Evolutionary conservation across 176 grass and related monocot species (phyloP).

Genomic region (Oryza meridionalis): DNA sequence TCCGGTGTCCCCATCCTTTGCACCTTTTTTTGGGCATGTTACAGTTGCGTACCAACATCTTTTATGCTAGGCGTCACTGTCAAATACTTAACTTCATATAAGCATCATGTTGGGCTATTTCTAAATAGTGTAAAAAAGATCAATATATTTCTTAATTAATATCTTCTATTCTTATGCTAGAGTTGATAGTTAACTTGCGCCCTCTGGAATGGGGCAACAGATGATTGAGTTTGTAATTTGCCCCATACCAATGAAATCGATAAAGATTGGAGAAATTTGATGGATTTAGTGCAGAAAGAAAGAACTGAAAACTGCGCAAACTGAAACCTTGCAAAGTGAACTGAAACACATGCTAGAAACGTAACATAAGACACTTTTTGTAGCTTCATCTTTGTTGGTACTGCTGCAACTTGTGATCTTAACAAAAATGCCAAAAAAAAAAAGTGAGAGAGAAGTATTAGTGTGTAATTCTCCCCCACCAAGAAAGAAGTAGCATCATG

Average conservation of each 20-base stretch:
- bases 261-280: slow-evolving; percentile 56
- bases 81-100: slow-evolving; percentile 22
- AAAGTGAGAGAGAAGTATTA: not conserved
- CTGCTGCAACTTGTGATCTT: slow-evolving; percentile 10
- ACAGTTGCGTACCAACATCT: not conserved
- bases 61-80: slow-evolving; percentile 2
- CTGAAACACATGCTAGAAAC: slow-evolving; percentile 34
- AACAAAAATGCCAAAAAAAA: not conserved
- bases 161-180: not conserved
- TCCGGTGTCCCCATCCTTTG: not conserved
- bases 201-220: slow-evolving; percentile 7
- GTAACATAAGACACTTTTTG: slow-evolving; percentile 12
- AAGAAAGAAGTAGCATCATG: slow-evolving; percentile 5
- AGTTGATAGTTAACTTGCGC: not conserved
- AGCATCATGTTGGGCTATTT: not conserved
- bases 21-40: slow-evolving; percentile 18
- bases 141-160: slow-evolving; percentile 1
- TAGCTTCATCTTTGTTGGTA: slow-evolving; percentile 18
- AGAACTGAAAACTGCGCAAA: slow-evolving; percentile 47
- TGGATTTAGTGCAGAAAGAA: slow-evolving; percentile 49
- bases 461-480: not conserved
- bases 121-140: not conserved
- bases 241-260: slow-evolving; percentile 39
- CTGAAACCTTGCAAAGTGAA: slow-evolving; percentile 51
- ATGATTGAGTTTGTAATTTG: slow-evolving; percentile 51